Percentiles rank a stretch among this genome's conserved stretches.
These are phyloP conservation scores for Mytilinidion resinicola DNA, from an alignment of 495 filamentous ascomycete genomes.

Conservation along the genomic window DNA sequence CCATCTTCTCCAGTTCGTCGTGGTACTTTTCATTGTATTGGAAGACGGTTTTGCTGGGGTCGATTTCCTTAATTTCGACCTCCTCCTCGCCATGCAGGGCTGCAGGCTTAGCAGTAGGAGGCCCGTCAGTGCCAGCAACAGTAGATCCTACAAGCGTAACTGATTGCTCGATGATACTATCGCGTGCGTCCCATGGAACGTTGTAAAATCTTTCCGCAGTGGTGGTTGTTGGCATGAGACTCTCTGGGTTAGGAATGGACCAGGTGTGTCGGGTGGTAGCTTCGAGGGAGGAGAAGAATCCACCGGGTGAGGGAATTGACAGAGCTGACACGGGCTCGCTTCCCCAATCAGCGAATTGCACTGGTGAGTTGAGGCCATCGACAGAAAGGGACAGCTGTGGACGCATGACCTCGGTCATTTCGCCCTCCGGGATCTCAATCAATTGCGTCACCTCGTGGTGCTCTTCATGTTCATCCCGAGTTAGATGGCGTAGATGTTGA, in stretches of 20 bases:
- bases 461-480: conserved; percentile 47
- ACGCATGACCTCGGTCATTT: conserved; percentile 36
- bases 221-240: conserved; percentile 30
- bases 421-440: conserved; percentile 42
- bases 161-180: conserved; percentile 36
- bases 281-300: conserved; percentile 81
- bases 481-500: conserved; percentile 69
- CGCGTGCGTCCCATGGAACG: conserved; percentile 55
- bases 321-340: conserved; percentile 54
- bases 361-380: conserved; percentile 29
- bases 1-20: conserved; percentile 55
- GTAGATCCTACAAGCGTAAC: conserved; percentile 34
- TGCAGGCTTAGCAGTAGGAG: conserved; percentile 53
- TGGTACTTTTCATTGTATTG: conserved; percentile 68
- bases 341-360: conserved; percentile 29
- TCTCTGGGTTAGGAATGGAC: conserved; percentile 46
- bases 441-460: conserved; percentile 40
- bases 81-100: conserved; percentile 9
- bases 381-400: conserved; percentile 26
- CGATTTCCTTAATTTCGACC: conserved; percentile 36
- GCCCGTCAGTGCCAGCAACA: conserved; percentile 42
- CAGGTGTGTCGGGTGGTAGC: conserved; percentile 70
- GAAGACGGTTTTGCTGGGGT: conserved; percentile 41
- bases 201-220: conserved; percentile 70
- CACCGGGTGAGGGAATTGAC: conserved; percentile 75